Base-by-base conservation (phyloP, 805 yeast genomes). In the Helenozyma rhizophorensis region DNA sequence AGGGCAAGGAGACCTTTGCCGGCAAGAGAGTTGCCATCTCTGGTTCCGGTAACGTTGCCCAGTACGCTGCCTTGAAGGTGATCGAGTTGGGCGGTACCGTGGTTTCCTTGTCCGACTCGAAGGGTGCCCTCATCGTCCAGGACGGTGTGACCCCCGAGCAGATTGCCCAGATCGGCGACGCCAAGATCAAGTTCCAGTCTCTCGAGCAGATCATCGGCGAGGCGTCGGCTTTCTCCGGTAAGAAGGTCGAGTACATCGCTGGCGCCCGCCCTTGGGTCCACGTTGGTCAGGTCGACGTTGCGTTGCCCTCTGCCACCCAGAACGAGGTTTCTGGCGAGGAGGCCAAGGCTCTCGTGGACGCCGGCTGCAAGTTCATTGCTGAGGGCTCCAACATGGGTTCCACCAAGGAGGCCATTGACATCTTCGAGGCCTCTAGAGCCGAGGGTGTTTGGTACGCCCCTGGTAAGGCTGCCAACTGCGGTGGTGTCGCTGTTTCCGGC, bases 321-420 rank as follows among this genome's bases (percentile, higher is more conserved):
- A 90, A 90, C 71, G 98, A 90, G 76, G 90, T 90, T 46, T 79
- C 93, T 51, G 96, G 93, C 58, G 95, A 82, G 47, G 98, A 90
- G 75, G 98, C 98, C 47, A 79, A 83, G 75, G 86, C 90, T 56
- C 80, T 90, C 59, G 80, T 90, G 50, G 89, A 84, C 53, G 83
- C 93, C 46, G 97, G 97, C 58, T 78, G 81, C 67, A 83, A 83
- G 69, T 89, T 65, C 74, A 80, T 90, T 59, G 97, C 98, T 53
- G 98, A 90, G 78, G 98, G 98, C 62, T 90, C 97, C 59, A 90
- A 90, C 75, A 90, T 90, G 98, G 97, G 98, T 61, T 90, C 95
- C 51, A 89, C 97, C 53, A 83, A 84, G 69, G 97, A 90, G 65
- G 98, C 98, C 51, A 87, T 90, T 51, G 87, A 82, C 50, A 88